A percentile compares a stretch with the other conserved stretches of the same genome.
Conservation (phyloP, 2,329 filamentous ascomycete genomes). For the Microdochium paspali region DNA sequence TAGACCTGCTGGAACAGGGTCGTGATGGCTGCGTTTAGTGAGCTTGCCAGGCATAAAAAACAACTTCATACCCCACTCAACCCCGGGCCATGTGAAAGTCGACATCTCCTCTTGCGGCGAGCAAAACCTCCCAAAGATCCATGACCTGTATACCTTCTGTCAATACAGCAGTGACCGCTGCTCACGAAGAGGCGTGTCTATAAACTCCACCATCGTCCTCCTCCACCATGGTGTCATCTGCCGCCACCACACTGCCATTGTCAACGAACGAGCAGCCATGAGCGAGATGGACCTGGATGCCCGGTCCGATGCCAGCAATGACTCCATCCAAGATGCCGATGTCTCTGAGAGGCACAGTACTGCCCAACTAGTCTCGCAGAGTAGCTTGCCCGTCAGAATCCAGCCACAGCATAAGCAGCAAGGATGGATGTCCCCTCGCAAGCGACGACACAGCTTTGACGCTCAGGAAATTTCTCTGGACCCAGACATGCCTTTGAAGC, state of each 20-base stretch:
- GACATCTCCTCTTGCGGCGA: neutral
- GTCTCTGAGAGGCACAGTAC: neutral
- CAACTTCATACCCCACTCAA: neutral
- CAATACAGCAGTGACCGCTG: too few species aligned
- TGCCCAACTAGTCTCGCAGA: neutral
- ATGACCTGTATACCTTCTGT: too few species aligned
- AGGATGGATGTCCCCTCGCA: neutral
- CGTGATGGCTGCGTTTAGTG: neutral
- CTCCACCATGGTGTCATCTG: neutral
- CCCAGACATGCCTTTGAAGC: constrained; percentile 29
- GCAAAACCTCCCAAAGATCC: too few species aligned
- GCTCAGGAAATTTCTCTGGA: constrained; percentile 13
- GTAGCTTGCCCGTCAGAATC: neutral
- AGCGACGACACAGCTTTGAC: constrained; percentile 7
- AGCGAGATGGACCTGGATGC: neutral
- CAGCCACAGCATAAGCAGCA: neutral
- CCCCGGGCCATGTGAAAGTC: neutral
- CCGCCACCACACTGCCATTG: neutral
- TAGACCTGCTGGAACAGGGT: neutral
- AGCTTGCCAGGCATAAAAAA: neutral
- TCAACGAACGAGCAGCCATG: neutral
- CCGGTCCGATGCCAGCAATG: neutral
- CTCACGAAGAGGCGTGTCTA: too few species aligned
- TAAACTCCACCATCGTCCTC: neutral
- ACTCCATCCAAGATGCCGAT: neutral